These are phyloP conservation scores for Steccherinum ochraceum DNA, from an alignment of 768 basidiomycete genomes.

Conservation along the genomic window DNA sequence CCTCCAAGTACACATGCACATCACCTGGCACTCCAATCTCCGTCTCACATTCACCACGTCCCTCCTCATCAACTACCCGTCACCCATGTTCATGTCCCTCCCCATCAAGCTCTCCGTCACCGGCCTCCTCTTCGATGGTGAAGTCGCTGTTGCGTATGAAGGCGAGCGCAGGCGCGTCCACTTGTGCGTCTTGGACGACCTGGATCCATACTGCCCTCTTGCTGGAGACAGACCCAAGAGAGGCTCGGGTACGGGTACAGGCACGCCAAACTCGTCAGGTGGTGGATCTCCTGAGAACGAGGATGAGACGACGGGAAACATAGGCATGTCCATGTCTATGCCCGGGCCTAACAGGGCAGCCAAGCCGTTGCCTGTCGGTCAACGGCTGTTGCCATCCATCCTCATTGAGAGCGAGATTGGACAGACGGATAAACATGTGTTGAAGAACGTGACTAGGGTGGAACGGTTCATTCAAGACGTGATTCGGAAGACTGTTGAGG, in stretches of 20 bases:
- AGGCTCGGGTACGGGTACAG: conserved; percentile 28
- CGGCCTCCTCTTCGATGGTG: conserved; percentile 79
- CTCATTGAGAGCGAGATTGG: conserved; percentile 97
- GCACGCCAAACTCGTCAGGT: conserved; percentile 38
- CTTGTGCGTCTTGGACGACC: conserved; percentile 82
- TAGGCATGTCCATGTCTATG: conserved; percentile 2
- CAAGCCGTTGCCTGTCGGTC: conserved; percentile 75
- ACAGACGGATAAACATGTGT: conserved; percentile 88
- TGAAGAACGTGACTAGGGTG: conserved; percentile 93
- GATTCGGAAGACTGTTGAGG: conserved; percentile 90
- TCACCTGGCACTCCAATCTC: conserved; percentile 84
- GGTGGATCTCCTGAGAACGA: conserved; percentile 44
- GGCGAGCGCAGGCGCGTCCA: conserved; percentile 78
- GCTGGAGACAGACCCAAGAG: conserved; percentile 32
- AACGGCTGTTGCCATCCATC: conserved; percentile 78
- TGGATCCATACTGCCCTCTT: conserved; percentile 73
- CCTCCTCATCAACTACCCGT: conserved; percentile 94
- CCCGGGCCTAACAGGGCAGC: conserved; percentile 35
- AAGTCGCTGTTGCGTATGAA: conserved; percentile 89
- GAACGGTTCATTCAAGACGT: conserved; percentile 96
- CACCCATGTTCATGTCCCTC: conserved; percentile 92
- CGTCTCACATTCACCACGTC: conserved; percentile 88
- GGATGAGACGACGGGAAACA: conserved; percentile 38
- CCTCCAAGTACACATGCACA: conserved; percentile 81
- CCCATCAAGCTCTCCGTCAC: conserved; percentile 93